Evolutionary conservation across 2,329 filamentous ascomycete species (phyloP).

Genomic region (Amylocarpus encephaloides): DNA sequence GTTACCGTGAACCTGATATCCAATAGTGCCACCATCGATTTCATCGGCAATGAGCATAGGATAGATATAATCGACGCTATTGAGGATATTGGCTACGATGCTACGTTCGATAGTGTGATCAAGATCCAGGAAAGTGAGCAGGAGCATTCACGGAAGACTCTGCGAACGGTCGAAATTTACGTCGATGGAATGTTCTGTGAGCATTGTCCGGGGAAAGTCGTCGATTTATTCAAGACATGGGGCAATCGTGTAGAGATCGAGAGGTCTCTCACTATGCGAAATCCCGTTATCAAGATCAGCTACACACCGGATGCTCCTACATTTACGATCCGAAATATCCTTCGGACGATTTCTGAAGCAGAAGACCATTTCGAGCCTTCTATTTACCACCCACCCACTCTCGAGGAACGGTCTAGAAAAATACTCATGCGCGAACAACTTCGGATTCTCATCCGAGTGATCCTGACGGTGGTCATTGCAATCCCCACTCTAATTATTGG

Average conservation of each 20-base stretch:
- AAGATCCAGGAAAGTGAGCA: constrained; percentile 24
- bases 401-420: constrained; percentile 72
- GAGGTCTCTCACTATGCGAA: constrained; percentile 47
- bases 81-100: constrained; percentile 61
- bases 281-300: constrained; percentile 62
- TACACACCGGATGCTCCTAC: constrained; percentile 63
- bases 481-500: constrained; percentile 84
- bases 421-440: constrained; percentile 67
- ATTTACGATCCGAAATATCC: constrained; percentile 71
- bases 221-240: constrained; percentile 47
- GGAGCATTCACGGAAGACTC: not conserved
- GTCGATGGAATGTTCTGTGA: constrained; percentile 71
- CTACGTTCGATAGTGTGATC: constrained; percentile 48
- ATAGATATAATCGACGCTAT: constrained; percentile 42
- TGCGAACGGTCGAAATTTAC: constrained; percentile 49
- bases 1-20: constrained; percentile 46
- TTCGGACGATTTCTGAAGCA: constrained; percentile 57
- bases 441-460: constrained; percentile 61
- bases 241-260: constrained; percentile 43
- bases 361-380: constrained; percentile 61
- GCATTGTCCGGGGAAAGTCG: constrained; percentile 58
- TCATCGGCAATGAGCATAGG: constrained; percentile 38
- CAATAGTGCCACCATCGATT: constrained; percentile 45
- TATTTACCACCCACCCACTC: constrained; percentile 72
- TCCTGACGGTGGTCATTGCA: constrained; percentile 61